Conservation (phyloP, 192 early-diverging fungal species). For the Chytriomyces hyalinus region DNA sequence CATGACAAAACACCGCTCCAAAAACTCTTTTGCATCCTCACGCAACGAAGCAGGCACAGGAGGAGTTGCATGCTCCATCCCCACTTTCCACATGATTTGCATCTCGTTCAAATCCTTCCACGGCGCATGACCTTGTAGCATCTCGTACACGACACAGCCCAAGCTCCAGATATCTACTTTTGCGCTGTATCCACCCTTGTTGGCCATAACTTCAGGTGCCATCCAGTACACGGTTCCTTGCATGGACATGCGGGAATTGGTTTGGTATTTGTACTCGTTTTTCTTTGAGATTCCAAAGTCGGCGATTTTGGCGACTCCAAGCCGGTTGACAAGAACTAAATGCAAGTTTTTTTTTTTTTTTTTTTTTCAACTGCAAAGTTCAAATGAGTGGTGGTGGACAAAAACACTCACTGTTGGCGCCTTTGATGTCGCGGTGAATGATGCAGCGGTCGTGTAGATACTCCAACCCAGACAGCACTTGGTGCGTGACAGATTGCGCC, state of each 20-base stretch:
- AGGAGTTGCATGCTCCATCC: constrained; percentile 77
- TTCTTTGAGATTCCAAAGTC: constrained; percentile 99
- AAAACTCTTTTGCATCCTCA: constrained; percentile 61
- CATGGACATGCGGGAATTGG: constrained; percentile 68
- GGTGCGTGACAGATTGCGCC: constrained; percentile 82
- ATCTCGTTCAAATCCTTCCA: constrained; percentile 64
- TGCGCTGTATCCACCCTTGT: constrained; percentile 81
- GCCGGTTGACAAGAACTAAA: constrained; percentile 78
- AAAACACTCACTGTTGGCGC: constrained; percentile 73
- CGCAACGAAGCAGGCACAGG: constrained; percentile 68
- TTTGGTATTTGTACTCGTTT: constrained; percentile 61
- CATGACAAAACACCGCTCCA: constrained; percentile 78
- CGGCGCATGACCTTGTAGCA: constrained; percentile 96
- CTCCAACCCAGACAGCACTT: constrained; percentile 90
- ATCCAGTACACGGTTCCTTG: constrained; percentile 99
- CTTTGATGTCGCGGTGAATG: constrained; percentile 98
- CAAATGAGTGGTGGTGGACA: too few relatives aligned
- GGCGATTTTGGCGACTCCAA: constrained; percentile 94
- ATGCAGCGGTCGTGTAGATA: constrained; percentile 95
- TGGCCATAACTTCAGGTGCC: constrained; percentile 98
- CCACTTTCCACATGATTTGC: constrained; percentile 75
- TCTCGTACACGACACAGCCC: constrained; percentile 96
- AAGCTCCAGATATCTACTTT: constrained; percentile 79
- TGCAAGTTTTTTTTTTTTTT: too few relatives aligned
- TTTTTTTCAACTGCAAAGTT: too few relatives aligned